These are phyloP conservation scores for Magnolia kwangsiensis DNA, from an alignment of 164 flowering plant genomes.

Conservation along the genomic window DNA sequence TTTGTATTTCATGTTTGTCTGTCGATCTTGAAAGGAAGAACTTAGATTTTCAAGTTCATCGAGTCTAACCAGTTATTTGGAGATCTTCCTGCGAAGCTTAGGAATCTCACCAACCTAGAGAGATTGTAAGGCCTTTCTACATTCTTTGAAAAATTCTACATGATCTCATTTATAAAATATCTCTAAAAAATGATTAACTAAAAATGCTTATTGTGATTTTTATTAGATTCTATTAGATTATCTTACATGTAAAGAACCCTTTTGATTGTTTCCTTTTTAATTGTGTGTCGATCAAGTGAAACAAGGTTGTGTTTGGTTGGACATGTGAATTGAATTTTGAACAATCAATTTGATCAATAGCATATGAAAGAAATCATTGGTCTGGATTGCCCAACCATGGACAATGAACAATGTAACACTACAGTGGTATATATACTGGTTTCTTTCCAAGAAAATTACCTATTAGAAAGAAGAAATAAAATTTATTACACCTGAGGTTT, in stretches of 20 bases:
- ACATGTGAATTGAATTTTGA: neutral
- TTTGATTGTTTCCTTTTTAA: neutral
- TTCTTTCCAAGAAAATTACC: neutral
- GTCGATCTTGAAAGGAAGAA: neutral
- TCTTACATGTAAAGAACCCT: neutral
- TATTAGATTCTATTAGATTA: neutral
- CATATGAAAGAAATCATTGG: neutral
- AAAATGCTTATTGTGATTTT: neutral
- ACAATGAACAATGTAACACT: neutral
- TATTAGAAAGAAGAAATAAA: neutral
- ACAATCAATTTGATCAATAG: neutral
- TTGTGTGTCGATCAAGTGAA: neutral
- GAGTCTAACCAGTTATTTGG: slow-evolving; percentile 30
- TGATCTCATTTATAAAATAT: too few species aligned
- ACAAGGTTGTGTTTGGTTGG: neutral
- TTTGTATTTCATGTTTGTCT: neutral
- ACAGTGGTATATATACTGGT: neutral
- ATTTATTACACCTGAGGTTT: neutral
- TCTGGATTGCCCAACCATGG: too few species aligned
- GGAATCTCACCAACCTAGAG: slow-evolving; percentile 24
- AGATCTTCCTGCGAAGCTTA: slow-evolving; percentile 34
- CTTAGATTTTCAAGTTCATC: slow-evolving; percentile 22
- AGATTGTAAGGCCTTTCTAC: slow-evolving; percentile 19
- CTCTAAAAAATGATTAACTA: too few species aligned
- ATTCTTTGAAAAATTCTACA: neutral